Evolutionary conservation across 139 green algal species (phyloP).

Genomic region (Haematococcus lacustris): DNA sequence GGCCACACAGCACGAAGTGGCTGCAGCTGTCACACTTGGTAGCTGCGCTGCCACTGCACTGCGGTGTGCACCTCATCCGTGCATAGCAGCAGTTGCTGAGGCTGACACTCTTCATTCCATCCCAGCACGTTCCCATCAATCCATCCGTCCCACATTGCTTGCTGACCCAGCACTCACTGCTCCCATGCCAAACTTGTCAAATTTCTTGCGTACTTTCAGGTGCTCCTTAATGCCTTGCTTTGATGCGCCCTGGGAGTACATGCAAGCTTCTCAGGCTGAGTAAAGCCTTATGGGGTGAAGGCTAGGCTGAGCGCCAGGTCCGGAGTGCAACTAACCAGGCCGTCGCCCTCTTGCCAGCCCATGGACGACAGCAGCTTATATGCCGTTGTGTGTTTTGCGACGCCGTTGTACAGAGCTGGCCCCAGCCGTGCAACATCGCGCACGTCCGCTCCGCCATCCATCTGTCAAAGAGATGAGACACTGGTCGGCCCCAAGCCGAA

Average conservation of each 20-base stretch:
- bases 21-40: no score
- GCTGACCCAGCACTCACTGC: conserved; percentile 43
- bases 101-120: no score
- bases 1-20: not conserved
- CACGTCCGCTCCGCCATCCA: not conserved
- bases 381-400: conserved; percentile 60
- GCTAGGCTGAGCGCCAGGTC: not conserved
- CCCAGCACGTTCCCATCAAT: no score
- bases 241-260: conserved; percentile 62
- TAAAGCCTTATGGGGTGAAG: not conserved
- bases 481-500: not conserved
- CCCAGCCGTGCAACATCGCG: conserved; percentile 1
- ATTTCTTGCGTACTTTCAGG: conserved; percentile 79
- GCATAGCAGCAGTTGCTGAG: no score
- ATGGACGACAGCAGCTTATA: conserved; percentile 68
- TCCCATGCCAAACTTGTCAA: conserved; percentile 71
- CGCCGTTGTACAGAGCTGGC: conserved; percentile 35
- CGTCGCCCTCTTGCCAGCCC: conserved; percentile 81
- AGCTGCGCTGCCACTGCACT: no score
- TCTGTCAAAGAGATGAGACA: not conserved
- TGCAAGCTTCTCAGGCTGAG: no score
- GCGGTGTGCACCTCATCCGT: no score
- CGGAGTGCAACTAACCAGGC: conserved; percentile 41
- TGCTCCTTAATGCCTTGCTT: conserved; percentile 81
- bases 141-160: no score